Evolutionary conservation across 2,329 filamentous ascomycete genomes (phyloP).

Genomic region (Mollisiaceae sp.): DNA sequence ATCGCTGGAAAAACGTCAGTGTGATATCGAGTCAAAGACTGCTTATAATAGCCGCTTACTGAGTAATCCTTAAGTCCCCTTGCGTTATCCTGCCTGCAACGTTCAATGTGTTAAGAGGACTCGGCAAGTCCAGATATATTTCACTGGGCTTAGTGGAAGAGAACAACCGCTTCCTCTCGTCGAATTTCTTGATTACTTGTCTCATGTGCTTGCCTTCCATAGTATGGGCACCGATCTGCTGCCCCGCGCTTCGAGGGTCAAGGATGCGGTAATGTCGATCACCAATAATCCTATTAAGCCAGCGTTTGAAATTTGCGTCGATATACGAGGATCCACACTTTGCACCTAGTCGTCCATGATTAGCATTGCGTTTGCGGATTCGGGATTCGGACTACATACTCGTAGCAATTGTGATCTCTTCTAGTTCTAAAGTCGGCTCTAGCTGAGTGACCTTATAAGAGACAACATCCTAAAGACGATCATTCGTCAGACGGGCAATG

Average conservation of each 20-base stretch:
- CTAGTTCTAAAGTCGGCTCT: conserved; percentile 14
- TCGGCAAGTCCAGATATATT: conserved; percentile 35
- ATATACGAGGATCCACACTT: conserved; percentile 40
- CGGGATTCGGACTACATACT: background rate
- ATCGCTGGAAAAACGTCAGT: conserved; percentile 25
- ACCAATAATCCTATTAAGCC: conserved; percentile 35
- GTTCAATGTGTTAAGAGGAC: conserved; percentile 17
- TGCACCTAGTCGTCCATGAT: conserved; percentile 17
- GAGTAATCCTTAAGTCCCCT: conserved; percentile 31
- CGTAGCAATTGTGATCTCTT: conserved; percentile 13
- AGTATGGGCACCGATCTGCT: conserved; percentile 33
- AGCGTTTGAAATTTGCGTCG: conserved; percentile 36
- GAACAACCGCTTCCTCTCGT: conserved; percentile 33
- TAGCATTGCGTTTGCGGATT: background rate
- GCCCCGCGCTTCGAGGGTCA: conserved; percentile 23
- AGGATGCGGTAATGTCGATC: conserved; percentile 32
- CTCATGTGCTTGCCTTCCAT: conserved; percentile 35
- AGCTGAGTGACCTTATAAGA: conserved; percentile 19
- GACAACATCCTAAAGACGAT: conserved; percentile 10
- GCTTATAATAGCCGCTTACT: conserved; percentile 5
- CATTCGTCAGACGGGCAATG: background rate
- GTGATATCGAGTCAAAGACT: background rate
- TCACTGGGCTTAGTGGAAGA: conserved; percentile 17
- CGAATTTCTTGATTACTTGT: conserved; percentile 35
- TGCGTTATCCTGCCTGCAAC: conserved; percentile 30